Base-by-base conservation (phyloP, 768 basidiomycete species). In the Pisolithus orientalis region DNA sequence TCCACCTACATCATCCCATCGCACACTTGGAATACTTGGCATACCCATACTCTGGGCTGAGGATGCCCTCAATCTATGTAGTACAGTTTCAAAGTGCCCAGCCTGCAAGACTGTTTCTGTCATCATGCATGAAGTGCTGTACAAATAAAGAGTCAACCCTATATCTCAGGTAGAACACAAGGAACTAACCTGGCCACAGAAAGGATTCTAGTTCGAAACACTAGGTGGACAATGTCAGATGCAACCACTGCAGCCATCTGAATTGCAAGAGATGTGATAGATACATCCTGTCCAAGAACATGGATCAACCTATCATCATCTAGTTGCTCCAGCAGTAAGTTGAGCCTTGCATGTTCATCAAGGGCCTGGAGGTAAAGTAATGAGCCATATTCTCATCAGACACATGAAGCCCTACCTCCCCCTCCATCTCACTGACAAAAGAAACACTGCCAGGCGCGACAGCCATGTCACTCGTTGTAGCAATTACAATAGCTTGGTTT, bases 1-100 rank as follows among this genome's bases (percentile, higher is more conserved):
- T 4, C 96, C 96, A 27, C 96, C 96, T 11, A 99, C 87, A 65
- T 99, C 96, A 66, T 97, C 93, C 96, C 96, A 99, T 0, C 87
- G 80, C 1, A 99, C 94, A 56, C 78, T 87, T 1, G 96, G 96
- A 34, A 99, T 99, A 59, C 88, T 94, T 0, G 96, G 96, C 25
- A 93, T 92, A n/a, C 94, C 95, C 54, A 98, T 95, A 62, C 80
- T 91, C 64, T 94, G 90, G 7, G 90, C 87, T 67, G 94, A 94
- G 0, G 87, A 79, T 9, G 79, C 71, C 50, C 93, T 75, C 11
- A 88, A 87, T 54, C 83, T 79, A 11, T 76, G 74, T 17, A 98
- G 74, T 0, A 91, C 92, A 14, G 58, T 52, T 4, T 85, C 79
- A 59, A 98, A 85, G 62, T 97, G 92, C 39, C 73, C 73, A 0